Percentiles rank a stretch among this genome's conserved stretches.
Evolutionary conservation across 176 grass and related monocot species (phyloP).

Genomic region (Rhynchospora breviuscula): DNA sequence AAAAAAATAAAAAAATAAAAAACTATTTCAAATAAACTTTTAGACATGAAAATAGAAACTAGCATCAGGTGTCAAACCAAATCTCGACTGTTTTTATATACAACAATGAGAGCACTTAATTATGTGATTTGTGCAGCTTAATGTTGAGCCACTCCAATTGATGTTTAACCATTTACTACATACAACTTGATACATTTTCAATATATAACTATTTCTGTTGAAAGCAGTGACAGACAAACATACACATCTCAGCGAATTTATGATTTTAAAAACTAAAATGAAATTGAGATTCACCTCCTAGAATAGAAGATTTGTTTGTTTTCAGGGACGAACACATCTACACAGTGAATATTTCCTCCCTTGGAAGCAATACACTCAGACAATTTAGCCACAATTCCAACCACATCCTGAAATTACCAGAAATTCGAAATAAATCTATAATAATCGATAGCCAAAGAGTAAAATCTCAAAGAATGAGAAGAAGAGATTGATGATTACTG

Average conservation of each 20-base stretch:
- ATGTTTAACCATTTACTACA: not conserved
- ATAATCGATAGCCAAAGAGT: not conserved
- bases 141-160: not conserved
- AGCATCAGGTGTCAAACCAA: not conserved
- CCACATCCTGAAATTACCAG: constrained; percentile 32
- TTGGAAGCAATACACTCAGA: constrained; percentile 80
- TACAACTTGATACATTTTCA: not conserved
- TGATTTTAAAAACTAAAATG: not conserved
- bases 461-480: not conserved
- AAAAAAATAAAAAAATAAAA: too few relatives aligned
- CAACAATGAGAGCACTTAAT: not conserved
- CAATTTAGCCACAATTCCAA: constrained; percentile 70
- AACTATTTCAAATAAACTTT: too few relatives aligned
- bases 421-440: not conserved
- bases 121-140: not conserved
- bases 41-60: not conserved
- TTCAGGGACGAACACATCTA: constrained; percentile 89
- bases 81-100: not conserved
- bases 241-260: not conserved
- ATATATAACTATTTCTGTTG: not conserved
- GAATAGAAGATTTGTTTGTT: constrained; percentile 70
- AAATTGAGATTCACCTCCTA: constrained; percentile 38
- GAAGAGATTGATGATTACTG: constrained; percentile 20
- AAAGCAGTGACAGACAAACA: not conserved
- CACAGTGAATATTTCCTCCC: constrained; percentile 85